Conservation (phyloP, 495 filamentous ascomycete genomes). For the Lichenothelia convexa region DNA sequence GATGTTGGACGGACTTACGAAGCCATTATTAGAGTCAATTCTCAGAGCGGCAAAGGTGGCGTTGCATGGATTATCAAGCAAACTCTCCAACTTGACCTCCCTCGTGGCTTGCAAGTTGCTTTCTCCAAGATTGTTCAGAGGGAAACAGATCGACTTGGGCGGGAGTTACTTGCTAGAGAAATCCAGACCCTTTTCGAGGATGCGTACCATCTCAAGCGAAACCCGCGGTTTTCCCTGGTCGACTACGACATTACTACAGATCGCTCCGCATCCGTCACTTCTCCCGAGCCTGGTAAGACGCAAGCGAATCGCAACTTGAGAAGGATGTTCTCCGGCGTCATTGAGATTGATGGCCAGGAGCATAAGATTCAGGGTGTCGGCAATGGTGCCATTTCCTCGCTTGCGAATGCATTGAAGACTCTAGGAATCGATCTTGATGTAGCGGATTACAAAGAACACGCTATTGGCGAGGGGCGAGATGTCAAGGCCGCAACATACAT, state of each 20-base stretch:
- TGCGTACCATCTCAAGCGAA: conserved; percentile 63
- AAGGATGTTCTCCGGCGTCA: conserved; percentile 71
- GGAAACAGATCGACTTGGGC: conserved; percentile 50
- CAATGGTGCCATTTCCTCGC: conserved; percentile 74
- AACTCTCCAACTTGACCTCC: conserved; percentile 76
- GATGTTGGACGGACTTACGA: conserved; percentile 95
- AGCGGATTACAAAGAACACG: conserved; percentile 89
- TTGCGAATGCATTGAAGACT: conserved; percentile 62
- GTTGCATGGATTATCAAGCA: conserved; percentile 88
- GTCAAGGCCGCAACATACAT: conserved; percentile 90
- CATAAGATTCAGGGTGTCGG: conserved; percentile 63
- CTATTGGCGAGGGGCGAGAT: conserved; percentile 59
- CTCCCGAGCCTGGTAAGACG: conserved; percentile 44
- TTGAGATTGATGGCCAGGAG: conserved; percentile 67
- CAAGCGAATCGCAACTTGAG: conserved; percentile 59
- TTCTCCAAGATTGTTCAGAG: conserved; percentile 78
- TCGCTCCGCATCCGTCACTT: conserved; percentile 58
- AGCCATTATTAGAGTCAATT: conserved; percentile 95
- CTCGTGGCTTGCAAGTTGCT: conserved; percentile 78
- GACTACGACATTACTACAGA: conserved; percentile 88
- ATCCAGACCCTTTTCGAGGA: conserved; percentile 73
- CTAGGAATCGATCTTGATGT: conserved; percentile 89
- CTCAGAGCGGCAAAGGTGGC: conserved; percentile 87
- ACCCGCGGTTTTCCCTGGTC: conserved; percentile 69
- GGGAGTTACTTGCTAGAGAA: conserved; percentile 67